Conservation (phyloP, 2,329 filamentous ascomycete species). For the Esteya vermicola region DNA sequence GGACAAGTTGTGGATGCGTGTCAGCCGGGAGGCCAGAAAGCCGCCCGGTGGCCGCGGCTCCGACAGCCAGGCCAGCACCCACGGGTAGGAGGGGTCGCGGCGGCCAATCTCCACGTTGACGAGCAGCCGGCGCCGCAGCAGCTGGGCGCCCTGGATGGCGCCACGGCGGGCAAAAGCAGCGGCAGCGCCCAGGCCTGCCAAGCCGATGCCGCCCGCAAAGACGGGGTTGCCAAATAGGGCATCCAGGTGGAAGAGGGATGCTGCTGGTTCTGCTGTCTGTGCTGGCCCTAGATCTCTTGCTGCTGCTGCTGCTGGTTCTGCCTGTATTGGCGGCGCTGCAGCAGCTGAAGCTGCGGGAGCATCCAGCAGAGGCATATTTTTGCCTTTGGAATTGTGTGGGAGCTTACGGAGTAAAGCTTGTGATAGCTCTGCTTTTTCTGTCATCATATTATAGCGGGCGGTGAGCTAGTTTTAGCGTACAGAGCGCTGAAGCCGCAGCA, state of each 20-base stretch:
- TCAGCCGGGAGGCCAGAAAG: conserved; percentile 43
- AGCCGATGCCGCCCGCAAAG: conserved; percentile 66
- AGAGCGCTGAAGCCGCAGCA: too few relatives aligned
- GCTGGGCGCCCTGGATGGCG: conserved; percentile 52
- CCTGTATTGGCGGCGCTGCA: neutral
- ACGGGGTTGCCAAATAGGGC: conserved; percentile 48
- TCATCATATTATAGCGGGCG: too few relatives aligned
- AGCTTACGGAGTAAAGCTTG: neutral
- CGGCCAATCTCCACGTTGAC: conserved; percentile 94
- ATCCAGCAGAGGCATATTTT: neutral
- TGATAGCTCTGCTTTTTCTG: too few relatives aligned
- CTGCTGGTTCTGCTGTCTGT: too few relatives aligned
- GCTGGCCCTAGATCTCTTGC: too few relatives aligned
- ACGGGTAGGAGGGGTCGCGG: conserved; percentile 83
- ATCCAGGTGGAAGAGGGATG: conserved; percentile 25
- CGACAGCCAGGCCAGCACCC: conserved; percentile 91
- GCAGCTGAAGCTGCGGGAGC: neutral
- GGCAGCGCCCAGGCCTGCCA: conserved; percentile 74
- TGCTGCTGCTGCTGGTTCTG: neutral
- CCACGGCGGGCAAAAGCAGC: conserved; percentile 71
- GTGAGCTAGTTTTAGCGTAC: too few relatives aligned
- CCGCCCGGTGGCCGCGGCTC: conserved; percentile 55
- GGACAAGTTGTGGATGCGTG: conserved; percentile 44
- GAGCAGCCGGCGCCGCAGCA: conserved; percentile 72
- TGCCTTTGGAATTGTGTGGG: neutral